Conservation (phyloP, 2,329 filamentous ascomycete species). For the Fusarium sp. region DNA sequence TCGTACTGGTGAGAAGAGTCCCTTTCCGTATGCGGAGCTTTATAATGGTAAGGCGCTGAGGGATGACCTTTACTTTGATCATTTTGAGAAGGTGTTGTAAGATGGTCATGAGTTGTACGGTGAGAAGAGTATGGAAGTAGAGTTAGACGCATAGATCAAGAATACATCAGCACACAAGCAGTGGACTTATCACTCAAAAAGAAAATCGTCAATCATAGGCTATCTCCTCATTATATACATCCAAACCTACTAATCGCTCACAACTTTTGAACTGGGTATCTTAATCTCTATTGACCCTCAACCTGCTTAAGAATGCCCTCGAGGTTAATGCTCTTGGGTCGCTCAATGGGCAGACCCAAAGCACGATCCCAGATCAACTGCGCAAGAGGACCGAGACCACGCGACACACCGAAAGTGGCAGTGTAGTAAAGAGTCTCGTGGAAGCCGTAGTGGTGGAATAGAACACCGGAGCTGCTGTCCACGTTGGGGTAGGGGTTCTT, state of each 20-base stretch:
- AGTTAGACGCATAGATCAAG: neutral
- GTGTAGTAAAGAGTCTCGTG: slow-evolving; percentile 96
- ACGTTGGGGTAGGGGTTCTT: slow-evolving; percentile 99
- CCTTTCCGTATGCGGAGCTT: slow-evolving; percentile 57
- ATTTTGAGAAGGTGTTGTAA: slow-evolving; percentile 55
- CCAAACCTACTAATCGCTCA: slow-evolving; percentile 30
- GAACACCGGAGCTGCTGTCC: slow-evolving; percentile 89
- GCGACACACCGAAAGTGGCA: slow-evolving; percentile 75
- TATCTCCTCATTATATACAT: slow-evolving; percentile 40
- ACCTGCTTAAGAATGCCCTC: slow-evolving; percentile 81
- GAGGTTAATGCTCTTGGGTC: slow-evolving; percentile 97
- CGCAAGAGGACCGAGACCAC: slow-evolving; percentile 85
- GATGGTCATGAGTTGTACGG: neutral
- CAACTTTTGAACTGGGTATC: slow-evolving; percentile 35
- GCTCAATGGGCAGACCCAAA: slow-evolving; percentile 92
- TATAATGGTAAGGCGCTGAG: slow-evolving; percentile 51
- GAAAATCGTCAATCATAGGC: slow-evolving; percentile 31
- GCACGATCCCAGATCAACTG: slow-evolving; percentile 97
- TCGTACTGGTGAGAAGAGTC: slow-evolving; percentile 52
- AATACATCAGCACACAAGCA: neutral
- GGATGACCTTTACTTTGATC: slow-evolving; percentile 57
- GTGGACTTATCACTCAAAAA: neutral
- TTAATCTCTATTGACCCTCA: slow-evolving; percentile 55
- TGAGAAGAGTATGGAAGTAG: neutral
- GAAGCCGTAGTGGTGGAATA: slow-evolving; percentile 99